A percentile compares a stretch with the other conserved stretches of the same genome.
Evolutionary conservation across 2,329 filamentous ascomycete genomes (phyloP).

Genomic region (Madurella mycetomatis): DNA sequence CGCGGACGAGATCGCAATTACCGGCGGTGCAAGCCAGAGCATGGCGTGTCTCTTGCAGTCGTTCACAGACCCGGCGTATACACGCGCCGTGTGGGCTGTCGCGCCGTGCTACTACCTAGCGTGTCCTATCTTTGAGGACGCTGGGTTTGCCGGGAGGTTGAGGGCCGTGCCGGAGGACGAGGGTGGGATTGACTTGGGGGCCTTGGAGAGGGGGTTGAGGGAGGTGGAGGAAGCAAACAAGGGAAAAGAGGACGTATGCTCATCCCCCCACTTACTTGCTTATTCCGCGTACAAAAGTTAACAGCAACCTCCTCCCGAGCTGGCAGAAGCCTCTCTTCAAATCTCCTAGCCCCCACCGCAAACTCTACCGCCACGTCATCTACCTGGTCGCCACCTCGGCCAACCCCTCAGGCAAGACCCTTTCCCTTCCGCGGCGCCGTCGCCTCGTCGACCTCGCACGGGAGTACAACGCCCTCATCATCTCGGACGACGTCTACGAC

Average conservation of each 20-base stretch:
- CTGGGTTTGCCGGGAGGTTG: conserved; percentile 64
- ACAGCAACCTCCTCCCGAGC: too few relatives aligned
- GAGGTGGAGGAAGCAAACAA: conserved; percentile 24
- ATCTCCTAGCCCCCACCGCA: conserved; percentile 53
- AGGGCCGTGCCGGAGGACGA: conserved; percentile 71
- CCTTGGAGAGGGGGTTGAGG: conserved; percentile 47
- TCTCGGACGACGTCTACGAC: conserved; percentile 93
- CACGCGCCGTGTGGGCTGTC: conserved; percentile 72
- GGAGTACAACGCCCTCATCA: conserved; percentile 72
- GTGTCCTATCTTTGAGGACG: conserved; percentile 79
- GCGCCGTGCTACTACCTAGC: conserved; percentile 82
- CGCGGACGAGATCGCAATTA: conserved; percentile 67
- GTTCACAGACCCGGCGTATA: conserved; percentile 74
- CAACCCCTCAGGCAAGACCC: conserved; percentile 82
- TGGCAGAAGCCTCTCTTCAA: conserved; percentile 47
- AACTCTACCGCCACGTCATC: conserved; percentile 81
- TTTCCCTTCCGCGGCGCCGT: conserved; percentile 64
- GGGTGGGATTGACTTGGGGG: conserved; percentile 68
- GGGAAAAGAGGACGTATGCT: background rate
- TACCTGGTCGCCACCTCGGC: conserved; percentile 86
- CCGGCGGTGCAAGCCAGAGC: conserved; percentile 81
- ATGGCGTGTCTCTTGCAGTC: conserved; percentile 72
- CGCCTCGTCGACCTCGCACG: conserved; percentile 72
- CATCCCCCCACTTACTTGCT: background rate
- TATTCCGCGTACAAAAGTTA: too few relatives aligned